These are phyloP conservation scores for Candida sp. DNA, from an alignment of 1,139 yeast species.

Conservation along the genomic window DNA sequence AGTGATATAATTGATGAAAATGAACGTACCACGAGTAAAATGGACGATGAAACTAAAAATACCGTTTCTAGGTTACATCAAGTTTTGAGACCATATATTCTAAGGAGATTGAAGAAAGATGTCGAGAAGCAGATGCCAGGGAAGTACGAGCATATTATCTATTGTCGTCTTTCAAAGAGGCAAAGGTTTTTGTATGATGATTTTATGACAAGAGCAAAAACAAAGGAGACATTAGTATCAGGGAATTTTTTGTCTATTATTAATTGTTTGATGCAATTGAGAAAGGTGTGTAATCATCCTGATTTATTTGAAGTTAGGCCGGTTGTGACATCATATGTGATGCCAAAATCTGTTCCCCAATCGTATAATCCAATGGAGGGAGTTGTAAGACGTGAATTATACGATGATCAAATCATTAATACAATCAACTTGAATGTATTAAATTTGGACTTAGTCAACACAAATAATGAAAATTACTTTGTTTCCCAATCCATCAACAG, in stretches of 20 bases:
- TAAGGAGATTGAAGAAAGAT: slow-evolving; percentile 91
- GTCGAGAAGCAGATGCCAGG: slow-evolving; percentile 99
- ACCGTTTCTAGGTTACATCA: slow-evolving; percentile 91
- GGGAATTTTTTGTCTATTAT: slow-evolving; percentile 95
- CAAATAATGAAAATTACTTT: slow-evolving; percentile 46
- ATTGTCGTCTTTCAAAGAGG: slow-evolving; percentile 88
- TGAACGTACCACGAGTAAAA: slow-evolving; percentile 31
- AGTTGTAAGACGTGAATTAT: slow-evolving; percentile 35
- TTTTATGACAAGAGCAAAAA: slow-evolving; percentile 95
- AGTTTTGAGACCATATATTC: slow-evolving; percentile 85
- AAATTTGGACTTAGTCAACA: slow-evolving; percentile 55
- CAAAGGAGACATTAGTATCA: slow-evolving; percentile 88
- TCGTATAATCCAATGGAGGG: slow-evolving; percentile 43
- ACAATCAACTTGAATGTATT: slow-evolving; percentile 52
- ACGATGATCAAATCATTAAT: slow-evolving; percentile 17
- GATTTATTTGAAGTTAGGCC: slow-evolving; percentile 97
- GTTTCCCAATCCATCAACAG: slow-evolving; percentile 43
- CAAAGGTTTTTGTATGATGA: slow-evolving; percentile 93
- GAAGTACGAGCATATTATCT: slow-evolving; percentile 91
- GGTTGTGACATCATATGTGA: slow-evolving; percentile 82
- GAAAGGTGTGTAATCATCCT: slow-evolving; percentile 98
- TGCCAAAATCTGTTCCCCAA: slow-evolving; percentile 60
- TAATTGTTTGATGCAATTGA: slow-evolving; percentile 95
- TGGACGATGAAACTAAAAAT: slow-evolving; percentile 69
- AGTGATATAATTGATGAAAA: slow-evolving; percentile 44